Conservation (phyloP, 2,329 filamentous ascomycete species). For the Bimuria novae-zelandiae region DNA sequence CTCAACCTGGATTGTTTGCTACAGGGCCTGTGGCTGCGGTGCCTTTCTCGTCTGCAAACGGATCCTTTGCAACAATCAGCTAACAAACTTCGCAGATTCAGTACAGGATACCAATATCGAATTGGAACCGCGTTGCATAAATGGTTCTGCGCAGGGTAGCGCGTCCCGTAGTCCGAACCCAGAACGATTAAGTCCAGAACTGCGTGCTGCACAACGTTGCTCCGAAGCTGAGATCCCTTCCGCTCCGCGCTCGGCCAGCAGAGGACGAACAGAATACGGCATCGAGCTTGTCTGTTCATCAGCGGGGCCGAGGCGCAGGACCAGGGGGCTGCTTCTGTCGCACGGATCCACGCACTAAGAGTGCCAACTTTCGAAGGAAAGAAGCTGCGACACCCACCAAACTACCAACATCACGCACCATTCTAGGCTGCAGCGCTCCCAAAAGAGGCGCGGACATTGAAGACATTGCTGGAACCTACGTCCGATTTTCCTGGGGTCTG, state of each 20-base stretch:
- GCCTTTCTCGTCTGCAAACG: background rate
- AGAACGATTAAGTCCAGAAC: background rate
- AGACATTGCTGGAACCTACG: constrained; percentile 18
- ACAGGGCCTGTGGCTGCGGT: background rate
- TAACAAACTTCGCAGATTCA: background rate
- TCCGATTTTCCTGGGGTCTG: constrained; percentile 24
- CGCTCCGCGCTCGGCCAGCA: background rate
- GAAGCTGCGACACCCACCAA: constrained; percentile 26
- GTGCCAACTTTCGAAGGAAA: constrained; percentile 23
- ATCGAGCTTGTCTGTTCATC: background rate
- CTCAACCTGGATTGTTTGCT: background rate
- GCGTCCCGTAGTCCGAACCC: background rate
- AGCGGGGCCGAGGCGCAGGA: constrained; percentile 6
- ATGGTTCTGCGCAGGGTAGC: too few species aligned
- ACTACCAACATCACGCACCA: constrained; percentile 21
- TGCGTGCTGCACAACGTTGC: background rate
- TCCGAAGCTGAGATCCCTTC: background rate
- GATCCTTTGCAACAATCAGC: background rate
- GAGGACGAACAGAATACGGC: background rate
- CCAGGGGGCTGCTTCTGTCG: background rate
- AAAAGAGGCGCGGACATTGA: constrained; percentile 19
- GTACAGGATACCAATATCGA: too few species aligned
- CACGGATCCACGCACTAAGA: constrained; percentile 21
- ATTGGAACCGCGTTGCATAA: too few species aligned
- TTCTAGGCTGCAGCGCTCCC: constrained; percentile 24